Evolutionary conservation across 805 yeast genomes (phyloP).

Genomic region (Wickerhamomyces bisporus): DNA sequence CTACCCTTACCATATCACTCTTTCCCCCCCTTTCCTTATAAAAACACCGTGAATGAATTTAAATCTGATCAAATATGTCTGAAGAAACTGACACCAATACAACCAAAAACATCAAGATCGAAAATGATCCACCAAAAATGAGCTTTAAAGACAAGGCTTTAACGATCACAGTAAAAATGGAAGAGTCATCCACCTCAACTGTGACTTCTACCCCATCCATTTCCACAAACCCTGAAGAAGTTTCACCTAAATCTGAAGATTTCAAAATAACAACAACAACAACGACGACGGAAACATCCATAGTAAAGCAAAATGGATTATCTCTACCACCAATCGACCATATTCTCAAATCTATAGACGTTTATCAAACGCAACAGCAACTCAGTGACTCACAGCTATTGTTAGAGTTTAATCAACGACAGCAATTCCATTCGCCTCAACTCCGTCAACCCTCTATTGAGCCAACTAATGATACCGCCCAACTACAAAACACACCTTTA

Average conservation of each 20-base stretch:
- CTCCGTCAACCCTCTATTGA: not conserved
- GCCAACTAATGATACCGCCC: not conserved
- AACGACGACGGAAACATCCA: not conserved
- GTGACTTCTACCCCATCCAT: not conserved
- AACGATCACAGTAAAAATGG: not conserved
- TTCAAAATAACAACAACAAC: not conserved
- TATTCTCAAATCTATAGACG: constrained; percentile 21
- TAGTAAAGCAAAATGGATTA: not conserved
- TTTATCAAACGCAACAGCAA: constrained; percentile 24
- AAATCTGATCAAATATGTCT: not conserved
- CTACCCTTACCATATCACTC: no score
- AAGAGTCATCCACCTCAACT: not conserved
- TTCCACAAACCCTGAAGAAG: not conserved
- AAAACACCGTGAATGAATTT: not conserved
- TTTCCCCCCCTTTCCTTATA: no score
- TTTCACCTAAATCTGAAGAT: not conserved
- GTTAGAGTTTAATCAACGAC: constrained; percentile 20
- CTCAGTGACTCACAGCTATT: constrained; percentile 24
- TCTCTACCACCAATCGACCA: constrained; percentile 22
- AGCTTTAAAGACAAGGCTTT: not conserved
- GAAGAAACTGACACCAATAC: not conserved
- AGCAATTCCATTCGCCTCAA: constrained; percentile 1
- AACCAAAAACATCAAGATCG: not conserved
- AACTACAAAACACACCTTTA: not conserved
- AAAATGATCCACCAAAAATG: not conserved